These are phyloP conservation scores for Lepiota subincarnata DNA, from an alignment of 768 basidiomycete genomes.

Conservation along the genomic window DNA sequence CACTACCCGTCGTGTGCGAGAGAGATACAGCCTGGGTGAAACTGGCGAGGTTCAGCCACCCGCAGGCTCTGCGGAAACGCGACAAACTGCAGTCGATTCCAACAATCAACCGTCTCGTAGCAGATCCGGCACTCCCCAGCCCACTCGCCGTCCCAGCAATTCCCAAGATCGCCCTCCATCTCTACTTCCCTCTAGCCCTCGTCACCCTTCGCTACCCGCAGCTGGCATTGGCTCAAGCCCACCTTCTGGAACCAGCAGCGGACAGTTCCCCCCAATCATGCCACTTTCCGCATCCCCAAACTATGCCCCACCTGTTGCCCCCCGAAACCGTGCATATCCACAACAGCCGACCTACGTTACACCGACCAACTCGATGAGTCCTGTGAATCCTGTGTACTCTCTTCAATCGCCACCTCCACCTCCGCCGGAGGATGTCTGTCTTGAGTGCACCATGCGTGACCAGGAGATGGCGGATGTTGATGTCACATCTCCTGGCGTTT, in stretches of 20 bases:
- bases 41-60: constrained; percentile 20
- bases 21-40: constrained; percentile 52
- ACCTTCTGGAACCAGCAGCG: constrained; percentile 14
- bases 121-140: constrained; percentile 22
- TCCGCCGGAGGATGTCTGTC: constrained; percentile 82
- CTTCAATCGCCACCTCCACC: constrained; percentile 52
- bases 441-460: constrained; percentile 98
- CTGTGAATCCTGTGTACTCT: constrained; percentile 60
- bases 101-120: constrained; percentile 23
- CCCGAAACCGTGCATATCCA: constrained; percentile 61
- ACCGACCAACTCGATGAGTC: constrained; percentile 54
- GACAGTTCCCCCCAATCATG: constrained; percentile 42
- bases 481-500: constrained; percentile 79
- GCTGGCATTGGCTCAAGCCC: constrained; percentile 13
- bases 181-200: constrained; percentile 37
- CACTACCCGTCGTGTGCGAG: constrained; percentile 41
- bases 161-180: constrained; percentile 24
- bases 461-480: constrained; percentile 96
- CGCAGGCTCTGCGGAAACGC: constrained; percentile 27
- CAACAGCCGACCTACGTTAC: constrained; percentile 75
- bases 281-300: constrained; percentile 56
- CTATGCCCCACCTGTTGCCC: constrained; percentile 62
- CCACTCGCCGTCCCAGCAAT: constrained; percentile 16
- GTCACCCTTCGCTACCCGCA: constrained; percentile 39
- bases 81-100: constrained; percentile 26